These are phyloP conservation scores for Plectosphaerella sp. DNA, from an alignment of 2,329 filamentous ascomycete species.

Conservation along the genomic window DNA sequence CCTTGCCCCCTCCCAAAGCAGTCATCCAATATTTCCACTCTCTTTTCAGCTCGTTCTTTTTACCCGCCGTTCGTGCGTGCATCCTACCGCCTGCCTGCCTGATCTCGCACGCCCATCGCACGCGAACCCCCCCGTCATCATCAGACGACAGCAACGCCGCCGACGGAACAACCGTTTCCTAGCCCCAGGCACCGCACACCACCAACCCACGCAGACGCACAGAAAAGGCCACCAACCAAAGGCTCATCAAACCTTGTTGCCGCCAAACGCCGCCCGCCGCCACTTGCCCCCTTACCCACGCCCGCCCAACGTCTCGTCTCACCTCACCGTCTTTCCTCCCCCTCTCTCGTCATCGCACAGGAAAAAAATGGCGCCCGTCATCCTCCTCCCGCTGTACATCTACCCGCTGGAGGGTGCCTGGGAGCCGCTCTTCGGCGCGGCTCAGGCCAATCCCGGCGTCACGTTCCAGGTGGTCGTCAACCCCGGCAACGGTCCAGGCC, in stretches of 20 bases:
- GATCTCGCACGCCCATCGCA: too few species aligned
- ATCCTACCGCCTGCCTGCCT: too few species aligned
- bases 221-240: background rate
- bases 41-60: too few species aligned
- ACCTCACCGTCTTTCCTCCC: background rate
- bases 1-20: too few species aligned
- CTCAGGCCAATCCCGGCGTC: constrained; percentile 14
- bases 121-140: too few species aligned
- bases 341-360: background rate
- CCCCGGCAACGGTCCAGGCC: constrained; percentile 24
- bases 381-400: constrained; percentile 27
- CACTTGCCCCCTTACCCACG: background rate
- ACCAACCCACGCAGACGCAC: background rate
- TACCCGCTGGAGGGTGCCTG: constrained; percentile 22
- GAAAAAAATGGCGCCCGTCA: constrained; percentile 11
- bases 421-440: constrained; percentile 21
- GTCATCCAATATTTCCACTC: too few species aligned
- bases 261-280: background rate
- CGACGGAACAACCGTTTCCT: too few species aligned
- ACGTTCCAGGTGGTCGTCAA: constrained; percentile 25
- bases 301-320: background rate
- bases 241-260: background rate
- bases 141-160: too few species aligned
- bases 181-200: background rate
- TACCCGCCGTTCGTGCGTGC: too few species aligned